A percentile compares a stretch with the other conserved stretches of the same genome.
Evolutionary conservation across 306 rosid genomes (phyloP).

Genomic region (Leucaena leucocephala): DNA sequence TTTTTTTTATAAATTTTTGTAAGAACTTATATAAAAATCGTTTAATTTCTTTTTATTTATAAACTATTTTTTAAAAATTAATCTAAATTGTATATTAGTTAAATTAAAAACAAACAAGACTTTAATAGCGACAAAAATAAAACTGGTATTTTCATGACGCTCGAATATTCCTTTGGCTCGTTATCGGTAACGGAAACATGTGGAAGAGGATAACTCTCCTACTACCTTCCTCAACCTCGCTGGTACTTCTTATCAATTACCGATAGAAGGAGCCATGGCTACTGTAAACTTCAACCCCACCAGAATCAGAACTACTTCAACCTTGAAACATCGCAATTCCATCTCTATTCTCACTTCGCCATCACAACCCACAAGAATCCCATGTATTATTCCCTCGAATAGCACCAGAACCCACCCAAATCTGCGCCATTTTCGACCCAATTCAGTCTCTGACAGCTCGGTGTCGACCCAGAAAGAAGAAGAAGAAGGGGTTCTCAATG

Average conservation of each 20-base stretch:
- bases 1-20: too few relatives aligned
- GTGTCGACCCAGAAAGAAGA: constrained; percentile 58
- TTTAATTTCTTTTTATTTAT: too few relatives aligned
- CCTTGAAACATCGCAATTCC: constrained; percentile 41
- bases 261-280: constrained; percentile 61
- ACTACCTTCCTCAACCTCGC: background rate
- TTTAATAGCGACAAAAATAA: background rate
- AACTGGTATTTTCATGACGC: background rate
- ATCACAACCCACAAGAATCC: constrained; percentile 43
- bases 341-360: constrained; percentile 35
- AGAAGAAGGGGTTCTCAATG: constrained; percentile 42
- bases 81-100: too few relatives aligned
- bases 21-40: too few relatives aligned
- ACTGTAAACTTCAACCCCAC: constrained; percentile 73
- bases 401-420: constrained; percentile 33
- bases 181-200: constrained; percentile 37
- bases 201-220: constrained; percentile 41
- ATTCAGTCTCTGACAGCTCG: constrained; percentile 68
- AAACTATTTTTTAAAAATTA: too few relatives aligned
- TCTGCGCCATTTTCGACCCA: constrained; percentile 43
- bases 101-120: too few relatives aligned
- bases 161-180: background rate
- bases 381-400: constrained; percentile 31
- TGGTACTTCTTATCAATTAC: background rate
- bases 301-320: constrained; percentile 60